Conservation (phyloP, 768 basidiomycete genomes). For the Tricholoma flavovirens region DNA sequence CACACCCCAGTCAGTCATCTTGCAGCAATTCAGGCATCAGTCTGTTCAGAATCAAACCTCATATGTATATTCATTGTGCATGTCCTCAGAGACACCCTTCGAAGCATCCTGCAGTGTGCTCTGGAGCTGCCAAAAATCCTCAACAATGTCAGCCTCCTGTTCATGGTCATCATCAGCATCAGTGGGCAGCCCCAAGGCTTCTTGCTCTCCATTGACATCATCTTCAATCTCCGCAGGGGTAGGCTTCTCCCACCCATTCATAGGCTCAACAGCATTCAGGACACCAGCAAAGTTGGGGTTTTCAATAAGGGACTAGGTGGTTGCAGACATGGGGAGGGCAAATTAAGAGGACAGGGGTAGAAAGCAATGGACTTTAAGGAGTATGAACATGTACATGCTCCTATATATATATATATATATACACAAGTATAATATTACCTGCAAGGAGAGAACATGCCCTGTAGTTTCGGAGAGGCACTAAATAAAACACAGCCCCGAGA, state of each 20-base stretch:
- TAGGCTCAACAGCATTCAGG: background rate
- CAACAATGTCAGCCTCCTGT: background rate
- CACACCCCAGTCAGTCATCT: background rate
- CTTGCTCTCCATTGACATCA: constrained; percentile 1
- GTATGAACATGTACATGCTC: background rate
- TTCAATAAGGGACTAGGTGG: no score
- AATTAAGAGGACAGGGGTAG: background rate
- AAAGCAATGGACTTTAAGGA: background rate
- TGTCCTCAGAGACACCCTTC: background rate
- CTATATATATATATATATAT: background rate
- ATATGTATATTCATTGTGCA: background rate
- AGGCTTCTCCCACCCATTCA: background rate
- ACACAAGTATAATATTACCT: no score
- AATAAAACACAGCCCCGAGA: no score
- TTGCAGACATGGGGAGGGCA: background rate
- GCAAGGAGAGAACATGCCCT: no score
- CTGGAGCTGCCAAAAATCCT: background rate
- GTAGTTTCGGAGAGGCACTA: no score
- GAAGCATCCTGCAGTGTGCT: background rate
- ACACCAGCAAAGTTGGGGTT: background rate
- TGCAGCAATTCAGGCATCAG: no score
- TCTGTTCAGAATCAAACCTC: background rate
- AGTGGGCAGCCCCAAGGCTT: background rate
- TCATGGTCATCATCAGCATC: background rate
- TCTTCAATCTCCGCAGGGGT: background rate